Evolutionary conservation across 352 stramenopile genomes (phyloP).

Genomic region (Globisporangium yorkense): DNA sequence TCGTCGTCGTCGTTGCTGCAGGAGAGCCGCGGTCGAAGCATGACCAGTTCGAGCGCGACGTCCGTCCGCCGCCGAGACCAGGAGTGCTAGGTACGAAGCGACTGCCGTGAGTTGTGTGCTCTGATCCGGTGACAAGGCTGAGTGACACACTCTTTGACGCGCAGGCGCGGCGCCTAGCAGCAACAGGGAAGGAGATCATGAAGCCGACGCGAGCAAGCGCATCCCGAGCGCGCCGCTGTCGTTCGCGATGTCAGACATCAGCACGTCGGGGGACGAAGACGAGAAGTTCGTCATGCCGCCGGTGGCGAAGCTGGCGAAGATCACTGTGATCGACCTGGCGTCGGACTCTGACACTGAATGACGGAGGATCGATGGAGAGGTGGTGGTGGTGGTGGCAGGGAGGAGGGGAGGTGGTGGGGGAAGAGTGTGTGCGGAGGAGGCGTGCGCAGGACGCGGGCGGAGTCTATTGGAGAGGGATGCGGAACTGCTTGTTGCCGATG

Average conservation of each 20-base stretch:
- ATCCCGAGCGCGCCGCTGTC: conserved; percentile 4
- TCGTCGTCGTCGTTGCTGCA: not conserved
- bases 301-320: conserved; percentile 2
- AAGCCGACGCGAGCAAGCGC: not conserved
- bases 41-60: not conserved
- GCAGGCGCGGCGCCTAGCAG: not conserved
- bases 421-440: too few species aligned
- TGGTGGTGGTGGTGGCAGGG: not conserved
- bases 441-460: conserved; percentile 1
- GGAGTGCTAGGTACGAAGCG: conserved; percentile 8
- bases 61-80: not conserved
- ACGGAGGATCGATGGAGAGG: not conserved
- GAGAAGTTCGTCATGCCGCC: not conserved
- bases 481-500: conserved; percentile 84
- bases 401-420: not conserved
- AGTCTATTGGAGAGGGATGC: conserved; percentile 45
- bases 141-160: too few species aligned
- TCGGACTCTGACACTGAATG: conserved; percentile 37
- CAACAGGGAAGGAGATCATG: not conserved
- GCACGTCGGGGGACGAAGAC: conserved; percentile 14
- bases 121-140: too few species aligned
- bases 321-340: conserved; percentile 39
- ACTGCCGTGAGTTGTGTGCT: not conserved
- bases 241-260: conserved; percentile 16
- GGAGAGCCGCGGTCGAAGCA: conserved; percentile 1